A percentile compares a stretch with the other conserved stretches of the same genome.
Conservation (phyloP, 768 basidiomycete genomes). For the Pleurotus tuber-regium region DNA sequence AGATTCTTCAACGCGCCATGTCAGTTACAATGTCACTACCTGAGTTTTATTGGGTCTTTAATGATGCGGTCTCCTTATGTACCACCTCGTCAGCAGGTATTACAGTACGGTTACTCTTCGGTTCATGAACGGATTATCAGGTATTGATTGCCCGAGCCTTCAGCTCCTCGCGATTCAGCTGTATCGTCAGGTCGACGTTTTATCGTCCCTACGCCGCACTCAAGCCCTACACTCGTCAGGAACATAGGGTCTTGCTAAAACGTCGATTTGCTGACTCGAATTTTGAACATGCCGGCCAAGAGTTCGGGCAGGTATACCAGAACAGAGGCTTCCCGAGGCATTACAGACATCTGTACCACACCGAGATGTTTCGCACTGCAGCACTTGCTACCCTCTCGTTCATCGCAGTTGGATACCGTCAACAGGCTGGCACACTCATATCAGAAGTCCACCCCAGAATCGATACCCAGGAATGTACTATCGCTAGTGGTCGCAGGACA, state of each 20-base stretch:
- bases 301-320: neutral
- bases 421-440: conserved; percentile 35
- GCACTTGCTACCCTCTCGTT: conserved; percentile 14
- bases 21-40: too few species aligned
- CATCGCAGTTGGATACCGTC: conserved; percentile 24
- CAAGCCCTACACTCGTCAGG: neutral
- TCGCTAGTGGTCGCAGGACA: conserved; percentile 24
- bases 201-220: neutral
- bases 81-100: too few species aligned
- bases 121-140: neutral
- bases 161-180: neutral
- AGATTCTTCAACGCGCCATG: too few species aligned
- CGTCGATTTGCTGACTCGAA: neutral
- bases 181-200: neutral
- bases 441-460: conserved; percentile 38
- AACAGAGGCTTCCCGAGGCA: too few species aligned
- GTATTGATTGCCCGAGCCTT: neutral
- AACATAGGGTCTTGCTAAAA: neutral
- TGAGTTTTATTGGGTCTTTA: too few species aligned
- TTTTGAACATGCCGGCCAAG: neutral
- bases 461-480: conserved; percentile 27
- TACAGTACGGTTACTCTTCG: too few species aligned
- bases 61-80: too few species aligned
- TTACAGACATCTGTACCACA: neutral
- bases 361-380: conserved; percentile 17